phyloP scores from a whole-genome alignment of 2,329 filamentous ascomycete genomes.

The Alternaria sp. region DNA sequence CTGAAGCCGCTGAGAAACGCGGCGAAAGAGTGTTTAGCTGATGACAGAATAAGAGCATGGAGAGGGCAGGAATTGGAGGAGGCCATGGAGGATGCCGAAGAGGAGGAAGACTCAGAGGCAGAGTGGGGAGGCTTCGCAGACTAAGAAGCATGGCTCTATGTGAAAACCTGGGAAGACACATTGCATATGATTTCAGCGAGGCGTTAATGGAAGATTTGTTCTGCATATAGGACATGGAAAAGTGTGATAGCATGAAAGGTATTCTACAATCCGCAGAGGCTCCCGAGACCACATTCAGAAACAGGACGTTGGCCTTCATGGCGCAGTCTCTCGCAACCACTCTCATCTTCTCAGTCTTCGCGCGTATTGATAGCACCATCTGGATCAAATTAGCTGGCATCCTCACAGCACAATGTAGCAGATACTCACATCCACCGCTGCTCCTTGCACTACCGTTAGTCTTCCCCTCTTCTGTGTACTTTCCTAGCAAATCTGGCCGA shows the following conservation, averaged over 20 bases:
- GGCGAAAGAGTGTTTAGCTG: conserved; percentile 74
- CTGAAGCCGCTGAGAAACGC: conserved; percentile 77
- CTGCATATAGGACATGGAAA: conserved; percentile 7
- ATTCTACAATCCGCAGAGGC: not conserved
- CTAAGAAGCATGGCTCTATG: conserved; percentile 51
- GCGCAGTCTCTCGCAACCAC: too few species aligned
- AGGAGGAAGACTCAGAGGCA: conserved; percentile 60
- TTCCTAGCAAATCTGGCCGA: conserved; percentile 34
- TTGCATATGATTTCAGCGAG: conserved; percentile 25
- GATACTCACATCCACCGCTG: conserved; percentile 14
- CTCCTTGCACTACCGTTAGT: not conserved
- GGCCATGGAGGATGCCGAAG: conserved; percentile 49
- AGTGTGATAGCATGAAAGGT: not conserved
- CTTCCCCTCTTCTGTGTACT: conserved; percentile 24
- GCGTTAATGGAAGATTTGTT: conserved; percentile 17
- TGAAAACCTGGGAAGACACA: conserved; percentile 10
- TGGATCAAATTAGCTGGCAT: conserved; percentile 3
- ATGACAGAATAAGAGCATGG: conserved; percentile 77
- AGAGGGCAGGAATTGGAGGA: conserved; percentile 51
- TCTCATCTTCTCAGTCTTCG: not conserved
- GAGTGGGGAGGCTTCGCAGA: conserved; percentile 77
- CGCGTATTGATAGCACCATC: conserved; percentile 14
- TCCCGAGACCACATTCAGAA: not conserved
- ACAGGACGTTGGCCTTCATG: not conserved
- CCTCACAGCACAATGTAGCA: not conserved